A percentile compares a stretch with the other conserved stretches of the same genome.
These are phyloP conservation scores for Pulveroboletus sp. DNA, from an alignment of 768 basidiomycete species.

Conservation along the genomic window DNA sequence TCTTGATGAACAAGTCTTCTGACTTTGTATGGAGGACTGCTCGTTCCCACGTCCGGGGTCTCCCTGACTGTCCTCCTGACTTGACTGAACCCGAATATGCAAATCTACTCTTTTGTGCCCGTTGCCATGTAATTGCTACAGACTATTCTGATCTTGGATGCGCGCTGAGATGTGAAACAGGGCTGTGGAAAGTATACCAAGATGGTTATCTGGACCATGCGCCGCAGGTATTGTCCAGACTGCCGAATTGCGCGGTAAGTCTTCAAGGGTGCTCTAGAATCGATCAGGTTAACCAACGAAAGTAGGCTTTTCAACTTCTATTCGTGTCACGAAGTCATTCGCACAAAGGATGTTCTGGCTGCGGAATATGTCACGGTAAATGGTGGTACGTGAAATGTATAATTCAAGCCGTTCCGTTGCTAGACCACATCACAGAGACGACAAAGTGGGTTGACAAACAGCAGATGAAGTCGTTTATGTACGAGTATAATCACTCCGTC, in stretches of 20 bases:
- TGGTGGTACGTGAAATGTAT: neutral
- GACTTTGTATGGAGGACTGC: too few species aligned
- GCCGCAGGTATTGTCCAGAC: conserved; percentile 12
- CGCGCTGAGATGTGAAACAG: too few species aligned
- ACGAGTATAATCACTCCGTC: conserved; percentile 1
- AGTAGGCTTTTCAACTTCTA: neutral
- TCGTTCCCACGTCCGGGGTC: too few species aligned
- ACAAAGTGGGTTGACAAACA: conserved; percentile 4
- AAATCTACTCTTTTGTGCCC: too few species aligned
- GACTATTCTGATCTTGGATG: too few species aligned
- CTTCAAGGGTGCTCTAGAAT: neutral
- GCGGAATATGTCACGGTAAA: neutral
- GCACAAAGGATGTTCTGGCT: neutral
- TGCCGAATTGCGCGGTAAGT: conserved; percentile 1
- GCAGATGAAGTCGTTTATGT: conserved; percentile 6
- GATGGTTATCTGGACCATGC: too few species aligned
- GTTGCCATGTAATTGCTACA: too few species aligned
- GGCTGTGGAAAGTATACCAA: too few species aligned
- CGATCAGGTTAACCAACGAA: neutral
- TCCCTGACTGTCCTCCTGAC: too few species aligned
- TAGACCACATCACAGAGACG: neutral
- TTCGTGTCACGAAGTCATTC: neutral
- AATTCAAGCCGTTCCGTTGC: neutral
- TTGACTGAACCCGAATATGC: too few species aligned
- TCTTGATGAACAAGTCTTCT: too few species aligned